Evolutionary conservation across 1,284 basidiomycete species (phyloP), one percentile per base, ranked within the genome.

Genomic region (Leccinum griseonigrum): DNA sequence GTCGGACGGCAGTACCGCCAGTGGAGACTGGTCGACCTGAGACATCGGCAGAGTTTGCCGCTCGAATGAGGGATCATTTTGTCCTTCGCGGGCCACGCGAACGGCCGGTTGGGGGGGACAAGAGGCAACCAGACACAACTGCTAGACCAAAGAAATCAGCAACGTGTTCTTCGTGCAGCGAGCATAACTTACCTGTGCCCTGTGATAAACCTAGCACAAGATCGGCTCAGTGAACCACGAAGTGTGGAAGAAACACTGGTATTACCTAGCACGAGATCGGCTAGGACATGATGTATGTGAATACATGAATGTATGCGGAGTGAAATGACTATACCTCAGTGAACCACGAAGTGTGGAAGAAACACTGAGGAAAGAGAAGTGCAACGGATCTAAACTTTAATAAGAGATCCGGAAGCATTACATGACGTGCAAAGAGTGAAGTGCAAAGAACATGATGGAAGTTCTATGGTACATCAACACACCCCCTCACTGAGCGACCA

Each of bases 141-240:
- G n/a, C n/a, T n/a, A n/a, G n/a, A n/a, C n/a, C n/a, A n/a, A n/a
- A n/a, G n/a, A n/a, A n/a, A n/a, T n/a, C n/a, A n/a, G n/a, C n/a
- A n/a, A n/a, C n/a, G n/a, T n/a, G n/a, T n/a, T n/a, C n/a, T n/a
- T n/a, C n/a, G n/a, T n/a, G n/a, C n/a, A n/a, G n/a, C n/a, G n/a
- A n/a, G n/a, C n/a, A n/a, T n/a, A n/a, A n/a, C n/a, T n/a, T n/a
- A n/a, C n/a, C n/a, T n/a, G n/a, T n/a, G n/a, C n/a, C n/a, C n/a
- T n/a, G 84, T 46, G 43, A 46, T 46, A 18, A 46, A 46, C 43
- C 43, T 18, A 46, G 9, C 43, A 1, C 1, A 6, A 43, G 40
- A 43, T 7, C 7, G 16, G 40, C 40, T 43, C 31, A 31, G 31
- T 9, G 9, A 0, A 31, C 9, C 31, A 31, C 2, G 3, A 31